A percentile compares a stretch with the other conserved stretches of the same genome.
phyloP scores from a whole-genome alignment of 768 basidiomycete species.

The Pholiota microspora region DNA sequence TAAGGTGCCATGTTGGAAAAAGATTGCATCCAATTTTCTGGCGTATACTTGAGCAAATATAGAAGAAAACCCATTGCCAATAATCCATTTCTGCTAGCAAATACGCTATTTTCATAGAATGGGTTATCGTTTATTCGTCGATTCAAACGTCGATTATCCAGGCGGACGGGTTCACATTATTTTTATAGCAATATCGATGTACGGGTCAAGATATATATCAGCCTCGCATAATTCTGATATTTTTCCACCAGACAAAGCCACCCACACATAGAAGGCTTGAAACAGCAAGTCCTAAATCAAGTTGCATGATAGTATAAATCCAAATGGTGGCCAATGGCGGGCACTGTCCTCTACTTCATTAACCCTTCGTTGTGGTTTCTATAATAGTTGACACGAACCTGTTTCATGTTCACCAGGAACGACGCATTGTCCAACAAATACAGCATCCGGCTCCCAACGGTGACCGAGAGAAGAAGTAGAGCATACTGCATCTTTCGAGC shows the following conservation, averaged over 20 bases:
- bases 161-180: not conserved
- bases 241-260: conserved; percentile 61
- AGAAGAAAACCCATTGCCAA: conserved; percentile 15
- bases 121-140: not conserved
- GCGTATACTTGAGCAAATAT: conserved; percentile 83
- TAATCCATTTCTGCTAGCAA: conserved; percentile 1
- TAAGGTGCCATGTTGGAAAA: conserved; percentile 71
- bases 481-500: conserved; percentile 49
- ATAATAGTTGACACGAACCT: conserved; percentile 46
- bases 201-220: not conserved
- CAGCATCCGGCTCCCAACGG: conserved; percentile 63
- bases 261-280: conserved; percentile 53
- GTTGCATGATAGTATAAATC: conserved; percentile 72
- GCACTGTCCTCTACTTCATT: no score
- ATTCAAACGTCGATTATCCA: not conserved
- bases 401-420: conserved; percentile 71
- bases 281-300: conserved; percentile 62
- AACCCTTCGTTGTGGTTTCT: no score
- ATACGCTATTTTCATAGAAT: not conserved
- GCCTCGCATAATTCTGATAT: conserved; percentile 39
- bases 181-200: not conserved
- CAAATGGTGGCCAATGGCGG: conserved; percentile 79
- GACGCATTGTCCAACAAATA: conserved; percentile 68
- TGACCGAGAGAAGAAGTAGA: conserved; percentile 57
- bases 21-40: conserved; percentile 54